Percentiles rank a stretch among this genome's conserved stretches.
Conservation (phyloP, 2,329 filamentous ascomycete genomes). For the Pseudonectria foliicola region DNA sequence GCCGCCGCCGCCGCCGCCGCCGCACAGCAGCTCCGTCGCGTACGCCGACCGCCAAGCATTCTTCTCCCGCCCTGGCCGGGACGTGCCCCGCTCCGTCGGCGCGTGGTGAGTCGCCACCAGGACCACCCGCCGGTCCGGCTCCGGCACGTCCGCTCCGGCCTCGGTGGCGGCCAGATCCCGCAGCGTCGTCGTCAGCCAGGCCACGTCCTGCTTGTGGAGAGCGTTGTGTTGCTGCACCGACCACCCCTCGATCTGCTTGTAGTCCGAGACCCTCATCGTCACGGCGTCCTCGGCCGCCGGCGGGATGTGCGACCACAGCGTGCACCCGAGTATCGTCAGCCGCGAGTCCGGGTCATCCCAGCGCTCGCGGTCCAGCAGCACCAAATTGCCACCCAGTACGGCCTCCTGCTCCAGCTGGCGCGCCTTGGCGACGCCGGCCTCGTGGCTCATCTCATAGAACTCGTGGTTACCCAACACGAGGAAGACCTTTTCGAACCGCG, state of each 20-base stretch:
- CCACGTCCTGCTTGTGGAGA: slow-evolving; percentile 38
- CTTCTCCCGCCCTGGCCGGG: slow-evolving; percentile 37
- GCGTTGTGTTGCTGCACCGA: slow-evolving; percentile 41
- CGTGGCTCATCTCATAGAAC: slow-evolving; percentile 39
- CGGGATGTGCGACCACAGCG: slow-evolving; percentile 48
- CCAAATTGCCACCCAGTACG: slow-evolving; percentile 28
- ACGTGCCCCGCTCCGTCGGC: slow-evolving; percentile 41
- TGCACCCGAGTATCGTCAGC: slow-evolving; percentile 50
- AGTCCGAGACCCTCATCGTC: slow-evolving; percentile 42
- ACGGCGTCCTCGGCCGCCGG: slow-evolving; percentile 32
- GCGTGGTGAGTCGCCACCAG: slow-evolving; percentile 53
- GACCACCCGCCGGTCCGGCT: slow-evolving; percentile 22
- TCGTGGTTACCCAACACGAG: slow-evolving; percentile 49
- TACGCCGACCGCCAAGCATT: slow-evolving; percentile 44
- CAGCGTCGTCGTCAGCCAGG: slow-evolving; percentile 41
- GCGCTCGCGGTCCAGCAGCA: slow-evolving; percentile 36
- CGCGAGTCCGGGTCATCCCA: slow-evolving; percentile 32
- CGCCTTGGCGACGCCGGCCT: slow-evolving; percentile 31
- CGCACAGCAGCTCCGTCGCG: slow-evolving; percentile 25
- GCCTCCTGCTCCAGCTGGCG: slow-evolving; percentile 31
- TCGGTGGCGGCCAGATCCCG: slow-evolving; percentile 12
- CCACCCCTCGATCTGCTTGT: slow-evolving; percentile 46
- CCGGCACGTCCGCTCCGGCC: no score
- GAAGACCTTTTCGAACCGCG: slow-evolving; percentile 37
- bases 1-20: slow-evolving; percentile 42